A percentile compares a stretch with the other conserved stretches of the same genome.
Conservation (phyloP, 495 filamentous ascomycete genomes). For the Tuber indicum region DNA sequence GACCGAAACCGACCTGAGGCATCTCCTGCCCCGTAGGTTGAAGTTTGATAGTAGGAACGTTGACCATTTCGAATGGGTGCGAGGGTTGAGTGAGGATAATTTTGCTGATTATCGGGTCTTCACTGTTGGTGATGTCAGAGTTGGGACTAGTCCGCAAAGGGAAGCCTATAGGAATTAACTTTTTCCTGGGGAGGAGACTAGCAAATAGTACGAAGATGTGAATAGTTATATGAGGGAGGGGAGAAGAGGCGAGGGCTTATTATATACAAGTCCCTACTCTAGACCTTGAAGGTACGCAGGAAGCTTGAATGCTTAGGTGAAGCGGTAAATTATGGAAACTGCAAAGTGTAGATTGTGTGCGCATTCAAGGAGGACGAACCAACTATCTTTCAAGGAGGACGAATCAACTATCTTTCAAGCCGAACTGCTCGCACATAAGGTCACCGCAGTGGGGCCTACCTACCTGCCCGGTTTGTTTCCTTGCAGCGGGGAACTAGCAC, state of each 20-base stretch:
- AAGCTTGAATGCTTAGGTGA: not conserved
- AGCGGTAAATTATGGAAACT: not conserved
- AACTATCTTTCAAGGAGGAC: not conserved
- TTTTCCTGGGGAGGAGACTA: not conserved
- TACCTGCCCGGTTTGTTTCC: not conserved
- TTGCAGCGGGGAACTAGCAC: not conserved
- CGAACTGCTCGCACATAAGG: not conserved
- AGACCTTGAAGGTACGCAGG: not conserved
- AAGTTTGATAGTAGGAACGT: conserved; percentile 60
- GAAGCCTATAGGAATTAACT: not conserved
- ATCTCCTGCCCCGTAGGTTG: conserved; percentile 69
- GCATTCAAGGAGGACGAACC: no score
- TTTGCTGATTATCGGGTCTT: not conserved
- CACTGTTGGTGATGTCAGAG: conserved; percentile 1
- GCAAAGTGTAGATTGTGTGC: not conserved
- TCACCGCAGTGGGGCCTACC: not conserved
- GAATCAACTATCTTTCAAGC: not conserved
- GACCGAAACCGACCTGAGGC: conserved; percentile 74
- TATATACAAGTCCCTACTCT: not conserved
- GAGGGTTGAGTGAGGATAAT: conserved; percentile 17
- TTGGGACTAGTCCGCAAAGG: not conserved
- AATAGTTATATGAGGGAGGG: not conserved
- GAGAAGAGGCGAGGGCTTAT: not conserved
- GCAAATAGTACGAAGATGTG: not conserved
- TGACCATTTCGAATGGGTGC: conserved; percentile 28